A percentile compares a stretch with the other conserved stretches of the same genome.
Conservation (phyloP, 164 flowering plant species). For the Stephania yunnanensis region DNA sequence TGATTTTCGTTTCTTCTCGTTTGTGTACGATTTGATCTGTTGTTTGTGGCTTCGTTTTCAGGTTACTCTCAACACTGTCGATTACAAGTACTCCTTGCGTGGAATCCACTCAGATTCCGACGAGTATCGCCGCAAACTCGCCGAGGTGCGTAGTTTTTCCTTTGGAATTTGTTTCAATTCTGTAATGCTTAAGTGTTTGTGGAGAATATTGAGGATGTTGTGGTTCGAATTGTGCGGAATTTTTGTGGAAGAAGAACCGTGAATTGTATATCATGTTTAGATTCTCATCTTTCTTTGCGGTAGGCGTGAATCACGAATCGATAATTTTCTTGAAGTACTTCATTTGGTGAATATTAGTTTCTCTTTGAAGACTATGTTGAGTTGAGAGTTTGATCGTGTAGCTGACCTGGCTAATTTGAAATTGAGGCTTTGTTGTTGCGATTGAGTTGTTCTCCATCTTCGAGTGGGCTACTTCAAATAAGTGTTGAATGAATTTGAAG, state of each 20-base stretch:
- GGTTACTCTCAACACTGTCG: constrained; percentile 55
- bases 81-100: constrained; percentile 63
- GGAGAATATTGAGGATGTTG: neutral
- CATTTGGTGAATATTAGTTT: no score
- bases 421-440: no score
- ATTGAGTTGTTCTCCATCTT: no score
- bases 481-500: no score
- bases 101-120: constrained; percentile 43
- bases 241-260: neutral
- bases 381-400: no score
- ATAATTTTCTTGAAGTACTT: no score
- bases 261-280: no score
- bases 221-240: neutral
- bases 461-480: no score
- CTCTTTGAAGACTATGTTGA: no score
- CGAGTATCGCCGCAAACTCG: constrained; percentile 36
- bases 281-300: no score
- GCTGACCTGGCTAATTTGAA: no score
- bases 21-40: neutral
- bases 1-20: neutral
- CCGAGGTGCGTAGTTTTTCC: constrained; percentile 37
- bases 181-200: neutral
- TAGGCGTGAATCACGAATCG: no score
- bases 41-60: constrained; percentile 20
- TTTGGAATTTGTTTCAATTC: neutral